Evolutionary conservation across 768 basidiomycete species (phyloP), one percentile per base, ranked within the genome.

Genomic region (Lyophyllum atratum): DNA sequence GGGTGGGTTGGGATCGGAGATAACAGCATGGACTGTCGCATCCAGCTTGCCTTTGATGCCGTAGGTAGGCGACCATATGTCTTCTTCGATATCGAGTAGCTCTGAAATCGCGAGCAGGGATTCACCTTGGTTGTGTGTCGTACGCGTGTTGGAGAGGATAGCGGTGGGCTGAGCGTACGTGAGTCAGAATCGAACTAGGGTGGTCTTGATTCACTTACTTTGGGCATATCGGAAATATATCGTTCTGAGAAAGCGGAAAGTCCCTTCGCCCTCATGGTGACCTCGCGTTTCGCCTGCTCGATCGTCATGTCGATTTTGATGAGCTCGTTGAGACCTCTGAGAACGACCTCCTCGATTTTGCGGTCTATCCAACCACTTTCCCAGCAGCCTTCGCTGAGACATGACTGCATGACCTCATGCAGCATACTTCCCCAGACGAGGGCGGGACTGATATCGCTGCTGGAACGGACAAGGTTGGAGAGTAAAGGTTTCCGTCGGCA

Each of bases 41-140:
- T 99, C 97, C 21, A 98, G 76, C 72, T 98, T 98, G 22, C 97
- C 97, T 70, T 95, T 96, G 33, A 99, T 77, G 1, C 97, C 97
- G 64, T 92, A 96, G 2, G 85, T 89, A 0, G 97, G 96, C 0
- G 93, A 95, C 90, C 93, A 97, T 61, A 99, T 96, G 62, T 98
- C 95, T 68, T 99, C 97, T 75, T 99, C 97, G 40, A 96, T 81
- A 55, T 94, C 95, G 59, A 93, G 82, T 4, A 97, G 72, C 26
- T 86, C 76, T 5, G 83, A 76, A 47, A 99, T 85, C 0, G 92
- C 90, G 0, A 97, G 78, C 10, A 82, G 73, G 1, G 86, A 81
- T 1, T 74, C 72, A 24, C 79, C 70, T 42, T 78, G 78, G 15
- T 79, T 73, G 1, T 76, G 71, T 0, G 65, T 64, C 15, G 86